Evolutionary conservation across 2,329 filamentous ascomycete species (phyloP).

Genomic region (Neofusicoccum ribis): DNA sequence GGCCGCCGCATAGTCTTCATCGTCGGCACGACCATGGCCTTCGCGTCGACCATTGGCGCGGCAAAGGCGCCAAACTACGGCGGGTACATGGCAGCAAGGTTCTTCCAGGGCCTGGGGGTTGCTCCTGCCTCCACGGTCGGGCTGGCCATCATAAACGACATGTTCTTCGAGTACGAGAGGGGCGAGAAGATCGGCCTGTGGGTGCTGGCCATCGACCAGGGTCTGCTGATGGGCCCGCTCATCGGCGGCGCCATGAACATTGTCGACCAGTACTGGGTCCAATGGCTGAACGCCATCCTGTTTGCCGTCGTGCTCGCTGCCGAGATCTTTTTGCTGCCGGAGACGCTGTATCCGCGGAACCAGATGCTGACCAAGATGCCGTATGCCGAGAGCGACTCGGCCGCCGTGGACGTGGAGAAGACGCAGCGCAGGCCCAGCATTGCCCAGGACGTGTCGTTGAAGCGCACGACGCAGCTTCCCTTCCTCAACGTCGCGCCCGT

Average conservation of each 20-base stretch:
- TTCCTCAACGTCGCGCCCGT: conserved; percentile 50
- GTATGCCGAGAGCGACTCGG: conserved; percentile 28
- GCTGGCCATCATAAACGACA: conserved; percentile 55
- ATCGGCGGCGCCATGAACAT: conserved; percentile 56
- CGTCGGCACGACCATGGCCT: conserved; percentile 43
- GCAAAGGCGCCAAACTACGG: conserved; percentile 44
- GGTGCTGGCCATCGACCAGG: conserved; percentile 58
- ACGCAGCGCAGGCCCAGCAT: conserved; percentile 23
- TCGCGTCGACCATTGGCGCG: conserved; percentile 45
- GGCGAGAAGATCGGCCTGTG: conserved; percentile 58
- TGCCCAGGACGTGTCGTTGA: conserved; percentile 26
- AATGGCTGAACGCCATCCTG: conserved; percentile 57
- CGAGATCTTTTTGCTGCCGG: conserved; percentile 54
- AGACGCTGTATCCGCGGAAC: conserved; percentile 58
- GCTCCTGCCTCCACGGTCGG: conserved; percentile 57
- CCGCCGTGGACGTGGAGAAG: conserved; percentile 23
- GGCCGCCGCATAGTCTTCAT: conserved; percentile 50
- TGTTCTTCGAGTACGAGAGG: conserved; percentile 59
- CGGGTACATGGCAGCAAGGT: conserved; percentile 59
- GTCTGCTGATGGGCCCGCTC: conserved; percentile 51
- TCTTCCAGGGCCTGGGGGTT: conserved; percentile 60
- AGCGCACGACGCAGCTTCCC: conserved; percentile 45
- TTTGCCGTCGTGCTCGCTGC: conserved; percentile 51
- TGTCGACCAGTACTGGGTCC: conserved; percentile 52
- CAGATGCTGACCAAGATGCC: conserved; percentile 47